Percentiles rank a stretch among this genome's conserved stretches.
phyloP scores from a whole-genome alignment of 768 basidiomycete genomes.

The Lentinula sp. region DNA sequence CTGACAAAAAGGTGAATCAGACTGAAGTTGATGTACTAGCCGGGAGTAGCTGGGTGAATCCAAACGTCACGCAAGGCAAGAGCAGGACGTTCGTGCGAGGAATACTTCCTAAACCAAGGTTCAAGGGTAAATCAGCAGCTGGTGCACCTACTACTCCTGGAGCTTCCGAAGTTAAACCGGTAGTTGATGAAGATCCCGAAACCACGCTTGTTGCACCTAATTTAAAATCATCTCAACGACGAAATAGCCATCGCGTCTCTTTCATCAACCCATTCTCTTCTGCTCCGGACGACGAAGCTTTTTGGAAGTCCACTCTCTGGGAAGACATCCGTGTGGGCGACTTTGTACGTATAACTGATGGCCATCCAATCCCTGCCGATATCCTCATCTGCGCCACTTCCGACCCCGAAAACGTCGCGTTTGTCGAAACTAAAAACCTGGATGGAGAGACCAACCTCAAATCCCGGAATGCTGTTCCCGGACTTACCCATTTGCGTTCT shows the following conservation, averaged over 20 bases:
- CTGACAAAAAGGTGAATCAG: slow-evolving; percentile 82
- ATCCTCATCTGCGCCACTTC: slow-evolving; percentile 63
- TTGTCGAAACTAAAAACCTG: slow-evolving; percentile 92
- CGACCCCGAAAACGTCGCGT: slow-evolving; percentile 44
- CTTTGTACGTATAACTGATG: slow-evolving; percentile 67
- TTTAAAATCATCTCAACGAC: slow-evolving; percentile 22
- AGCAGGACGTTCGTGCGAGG: slow-evolving; percentile 77
- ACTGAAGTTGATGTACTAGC: slow-evolving; percentile 59
- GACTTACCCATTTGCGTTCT: slow-evolving; percentile 66
- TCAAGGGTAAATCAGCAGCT: not conserved
- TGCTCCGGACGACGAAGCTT: slow-evolving; percentile 10
- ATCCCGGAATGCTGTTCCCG: slow-evolving; percentile 75
- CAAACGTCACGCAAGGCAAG: slow-evolving; percentile 69
- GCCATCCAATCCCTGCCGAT: slow-evolving; percentile 69
- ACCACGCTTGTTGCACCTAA: not conserved
- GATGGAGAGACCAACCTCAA: slow-evolving; percentile 99
- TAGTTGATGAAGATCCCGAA: not conserved
- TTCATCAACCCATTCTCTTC: not conserved
- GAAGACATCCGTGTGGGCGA: slow-evolving; percentile 90
- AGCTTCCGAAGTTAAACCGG: not conserved
- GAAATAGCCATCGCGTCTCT: slow-evolving; percentile 18
- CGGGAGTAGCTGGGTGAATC: slow-evolving; percentile 62
- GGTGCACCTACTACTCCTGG: not conserved
- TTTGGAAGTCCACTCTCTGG: slow-evolving; percentile 69
- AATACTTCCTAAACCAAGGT: slow-evolving; percentile 18